These are phyloP conservation scores for Diplocarpon rosae DNA, from an alignment of 2,329 filamentous ascomycete species.

Conservation along the genomic window DNA sequence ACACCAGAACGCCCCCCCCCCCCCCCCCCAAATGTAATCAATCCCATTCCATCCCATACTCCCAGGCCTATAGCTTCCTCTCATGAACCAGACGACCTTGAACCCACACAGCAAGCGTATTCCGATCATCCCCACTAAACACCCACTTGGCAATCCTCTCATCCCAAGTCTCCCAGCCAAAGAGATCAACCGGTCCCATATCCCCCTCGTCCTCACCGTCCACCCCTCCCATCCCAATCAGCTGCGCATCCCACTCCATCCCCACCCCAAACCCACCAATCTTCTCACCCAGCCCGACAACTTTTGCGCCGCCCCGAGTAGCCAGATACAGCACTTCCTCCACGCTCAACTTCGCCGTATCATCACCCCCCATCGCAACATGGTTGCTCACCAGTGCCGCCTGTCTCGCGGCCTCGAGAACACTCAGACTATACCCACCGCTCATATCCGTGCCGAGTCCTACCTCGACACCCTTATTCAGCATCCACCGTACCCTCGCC, in stretches of 20 bases:
- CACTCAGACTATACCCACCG: conserved; percentile 72
- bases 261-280: conserved; percentile 78
- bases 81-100: conserved; percentile 70
- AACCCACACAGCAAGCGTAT: conserved; percentile 84
- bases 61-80: conserved; percentile 25
- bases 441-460: conserved; percentile 86
- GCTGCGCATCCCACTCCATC: conserved; percentile 84
- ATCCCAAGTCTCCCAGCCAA: conserved; percentile 84
- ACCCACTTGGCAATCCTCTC: conserved; percentile 89
- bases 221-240: conserved; percentile 50
- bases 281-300: conserved; percentile 59
- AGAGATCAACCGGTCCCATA: conserved; percentile 67
- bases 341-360: conserved; percentile 58
- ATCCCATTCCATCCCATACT: no score
- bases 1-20: no score
- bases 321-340: conserved; percentile 81
- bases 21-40: no score
- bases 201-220: conserved; percentile 31
- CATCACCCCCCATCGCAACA: conserved; percentile 43
- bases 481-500: conserved; percentile 61
- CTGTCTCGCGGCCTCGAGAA: conserved; percentile 75
- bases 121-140: conserved; percentile 85
- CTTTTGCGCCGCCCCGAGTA: conserved; percentile 75
- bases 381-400: conserved; percentile 69
- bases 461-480: conserved; percentile 65